Percentiles rank a stretch among this genome's conserved stretches.
Conservation (phyloP, 2,329 filamentous ascomycete genomes). For the Phialemoniopsis sp. region DNA sequence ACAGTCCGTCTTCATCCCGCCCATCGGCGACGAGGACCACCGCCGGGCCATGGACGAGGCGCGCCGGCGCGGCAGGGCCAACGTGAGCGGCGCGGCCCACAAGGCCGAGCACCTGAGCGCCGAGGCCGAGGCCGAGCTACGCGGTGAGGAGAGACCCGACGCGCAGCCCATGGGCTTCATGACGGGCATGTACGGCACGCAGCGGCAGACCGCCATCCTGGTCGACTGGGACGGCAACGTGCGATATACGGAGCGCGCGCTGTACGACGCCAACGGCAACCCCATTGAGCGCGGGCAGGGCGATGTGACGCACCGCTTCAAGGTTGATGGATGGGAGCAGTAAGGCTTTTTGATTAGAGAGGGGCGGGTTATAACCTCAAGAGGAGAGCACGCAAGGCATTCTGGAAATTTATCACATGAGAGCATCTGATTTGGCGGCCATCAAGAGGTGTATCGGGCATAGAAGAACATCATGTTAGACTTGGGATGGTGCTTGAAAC, state of each 20-base stretch:
- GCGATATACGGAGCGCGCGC: constrained; percentile 52
- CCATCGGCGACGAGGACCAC: constrained; percentile 46
- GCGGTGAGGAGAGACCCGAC: constrained; percentile 30
- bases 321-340: constrained; percentile 51
- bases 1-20: constrained; percentile 58
- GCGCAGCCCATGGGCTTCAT: constrained; percentile 36
- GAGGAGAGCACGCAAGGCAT: too few species aligned
- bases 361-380: too few species aligned
- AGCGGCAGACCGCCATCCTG: constrained; percentile 58
- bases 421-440: too few species aligned
- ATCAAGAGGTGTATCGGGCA: too few species aligned
- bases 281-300: constrained; percentile 47
- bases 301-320: constrained; percentile 52
- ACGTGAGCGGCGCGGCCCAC: constrained; percentile 22
- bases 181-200: constrained; percentile 60
- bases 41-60: constrained; percentile 36
- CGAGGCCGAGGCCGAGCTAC: constrained; percentile 25
- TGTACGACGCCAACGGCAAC: constrained; percentile 57
- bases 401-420: too few species aligned
- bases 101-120: constrained; percentile 29
- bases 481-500: too few species aligned
- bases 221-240: constrained; percentile 61
- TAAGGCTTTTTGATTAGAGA: too few species aligned
- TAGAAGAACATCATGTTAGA: too few species aligned
- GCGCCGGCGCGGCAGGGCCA: constrained; percentile 15